These are phyloP conservation scores for Begonia fuchsioides DNA, from an alignment of 306 rosid species.

Conservation along the genomic window DNA sequence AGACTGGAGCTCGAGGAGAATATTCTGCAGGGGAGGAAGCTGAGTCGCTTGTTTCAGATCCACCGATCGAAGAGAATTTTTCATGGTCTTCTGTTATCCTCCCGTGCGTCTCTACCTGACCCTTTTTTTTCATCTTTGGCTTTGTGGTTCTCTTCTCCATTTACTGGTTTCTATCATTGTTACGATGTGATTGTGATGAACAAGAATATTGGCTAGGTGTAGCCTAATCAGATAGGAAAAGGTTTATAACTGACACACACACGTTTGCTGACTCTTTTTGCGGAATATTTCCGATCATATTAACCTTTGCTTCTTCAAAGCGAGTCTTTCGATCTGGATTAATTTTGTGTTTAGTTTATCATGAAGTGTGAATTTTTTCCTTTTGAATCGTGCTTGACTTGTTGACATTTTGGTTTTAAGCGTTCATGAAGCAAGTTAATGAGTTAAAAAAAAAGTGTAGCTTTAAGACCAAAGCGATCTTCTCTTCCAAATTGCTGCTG, in stretches of 20 bases:
- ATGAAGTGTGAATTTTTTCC: background rate
- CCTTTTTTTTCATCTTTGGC: background rate
- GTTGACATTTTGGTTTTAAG: background rate
- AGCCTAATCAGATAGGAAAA: background rate
- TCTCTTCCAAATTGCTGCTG: too few relatives aligned
- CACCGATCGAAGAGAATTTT: conserved; percentile 35
- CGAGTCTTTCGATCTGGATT: too few relatives aligned
- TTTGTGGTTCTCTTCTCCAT: conserved; percentile 1
- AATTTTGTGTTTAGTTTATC: too few relatives aligned
- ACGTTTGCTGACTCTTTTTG: too few relatives aligned
- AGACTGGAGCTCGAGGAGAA: conserved; percentile 51
- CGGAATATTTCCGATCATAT: too few relatives aligned
- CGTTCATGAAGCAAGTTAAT: too few relatives aligned
- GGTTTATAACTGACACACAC: background rate
- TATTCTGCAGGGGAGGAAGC: conserved; percentile 38
- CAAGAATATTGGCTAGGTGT: too few relatives aligned
- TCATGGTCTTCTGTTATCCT: conserved; percentile 64
- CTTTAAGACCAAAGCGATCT: too few relatives aligned
- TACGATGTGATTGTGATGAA: too few relatives aligned
- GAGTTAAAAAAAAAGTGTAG: too few relatives aligned
- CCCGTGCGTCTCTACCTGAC: conserved; percentile 47
- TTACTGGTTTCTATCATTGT: background rate
- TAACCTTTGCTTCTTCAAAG: too few relatives aligned
- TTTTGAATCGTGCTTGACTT: background rate
- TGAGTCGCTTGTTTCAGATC: conserved; percentile 37